phyloP scores from a whole-genome alignment of 805 yeast species.

The Saccharomycopsis vini region DNA sequence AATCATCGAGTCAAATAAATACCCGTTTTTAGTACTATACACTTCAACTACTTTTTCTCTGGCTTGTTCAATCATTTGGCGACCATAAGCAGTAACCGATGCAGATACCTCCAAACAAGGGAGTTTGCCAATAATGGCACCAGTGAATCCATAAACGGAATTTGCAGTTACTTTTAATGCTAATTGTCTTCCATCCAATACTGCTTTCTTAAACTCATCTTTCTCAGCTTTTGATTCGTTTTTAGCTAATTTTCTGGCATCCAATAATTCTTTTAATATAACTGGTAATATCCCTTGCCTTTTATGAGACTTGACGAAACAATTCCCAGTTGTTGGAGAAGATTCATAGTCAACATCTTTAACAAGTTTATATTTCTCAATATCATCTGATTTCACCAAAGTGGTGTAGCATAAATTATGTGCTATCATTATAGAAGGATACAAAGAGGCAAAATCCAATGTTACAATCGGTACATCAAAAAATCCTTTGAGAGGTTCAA shows the following conservation, averaged over 20 bases:
- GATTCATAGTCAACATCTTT: slow-evolving; percentile 71
- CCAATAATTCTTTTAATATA: slow-evolving; percentile 75
- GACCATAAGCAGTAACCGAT: slow-evolving; percentile 90
- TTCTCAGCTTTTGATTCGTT: slow-evolving; percentile 83
- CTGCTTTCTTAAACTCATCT: slow-evolving; percentile 90
- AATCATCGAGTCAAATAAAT: slow-evolving; percentile 75
- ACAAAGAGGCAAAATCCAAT: slow-evolving; percentile 91
- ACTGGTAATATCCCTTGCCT: slow-evolving; percentile 88
- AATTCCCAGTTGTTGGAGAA: slow-evolving; percentile 90
- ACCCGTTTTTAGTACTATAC: slow-evolving; percentile 77
- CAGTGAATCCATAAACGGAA: slow-evolving; percentile 98
- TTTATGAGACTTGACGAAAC: slow-evolving; percentile 60
- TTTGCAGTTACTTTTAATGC: slow-evolving; percentile 96
- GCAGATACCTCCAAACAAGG: slow-evolving; percentile 97
- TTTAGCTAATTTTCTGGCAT: slow-evolving; percentile 91
- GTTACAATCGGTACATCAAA: slow-evolving; percentile 97
- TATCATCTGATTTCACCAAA: slow-evolving; percentile 57
- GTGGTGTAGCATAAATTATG: slow-evolving; percentile 96
- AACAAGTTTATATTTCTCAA: slow-evolving; percentile 51
- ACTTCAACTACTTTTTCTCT: slow-evolving; percentile 75
- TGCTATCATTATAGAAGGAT: slow-evolving; percentile 99
- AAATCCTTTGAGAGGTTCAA: slow-evolving; percentile 92
- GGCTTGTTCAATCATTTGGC: slow-evolving; percentile 92
- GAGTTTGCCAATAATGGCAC: slow-evolving; percentile 94
- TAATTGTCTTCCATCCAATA: slow-evolving; percentile 91